Conservation (phyloP, 2,329 filamentous ascomycete species). For the Daldinia sp. region DNA sequence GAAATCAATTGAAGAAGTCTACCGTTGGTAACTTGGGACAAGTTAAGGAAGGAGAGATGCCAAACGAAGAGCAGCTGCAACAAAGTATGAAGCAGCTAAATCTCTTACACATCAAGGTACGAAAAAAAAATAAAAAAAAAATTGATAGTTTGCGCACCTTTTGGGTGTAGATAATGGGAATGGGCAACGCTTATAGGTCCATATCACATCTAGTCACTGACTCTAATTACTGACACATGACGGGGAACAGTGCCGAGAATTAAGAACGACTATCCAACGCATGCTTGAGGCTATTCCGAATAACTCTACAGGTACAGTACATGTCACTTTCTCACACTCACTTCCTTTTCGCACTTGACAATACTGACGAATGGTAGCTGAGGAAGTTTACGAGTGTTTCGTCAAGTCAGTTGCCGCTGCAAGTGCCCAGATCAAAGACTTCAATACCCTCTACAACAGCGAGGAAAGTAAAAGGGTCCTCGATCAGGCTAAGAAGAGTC, state of each 20-base stretch:
- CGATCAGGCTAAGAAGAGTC: constrained; percentile 65
- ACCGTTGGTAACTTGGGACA: constrained; percentile 37
- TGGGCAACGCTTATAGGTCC: constrained; percentile 1
- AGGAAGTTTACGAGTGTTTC: constrained; percentile 62
- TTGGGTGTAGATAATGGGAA: neutral
- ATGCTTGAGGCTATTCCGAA: constrained; percentile 65
- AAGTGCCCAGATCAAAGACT: constrained; percentile 64
- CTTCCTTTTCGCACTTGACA: neutral
- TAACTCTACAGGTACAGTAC: constrained; percentile 62
- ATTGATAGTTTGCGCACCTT: constrained; percentile 1
- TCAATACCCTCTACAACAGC: constrained; percentile 61
- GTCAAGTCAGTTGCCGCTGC: constrained; percentile 61
- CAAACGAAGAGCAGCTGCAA: constrained; percentile 64
- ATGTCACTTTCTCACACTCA: neutral
- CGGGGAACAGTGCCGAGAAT: constrained; percentile 57
- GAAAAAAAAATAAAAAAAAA: neutral
- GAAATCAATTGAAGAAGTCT: constrained; percentile 7
- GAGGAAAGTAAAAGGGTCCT: constrained; percentile 64
- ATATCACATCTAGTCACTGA: neutral
- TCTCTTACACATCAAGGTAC: constrained; percentile 67
- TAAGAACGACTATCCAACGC: constrained; percentile 63
- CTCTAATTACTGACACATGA: constrained; percentile 11
- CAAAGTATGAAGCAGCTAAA: constrained; percentile 64
- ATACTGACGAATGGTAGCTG: constrained; percentile 57
- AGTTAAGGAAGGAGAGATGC: constrained; percentile 50